Conservation (phyloP, 1,284 basidiomycete genomes). For the Trichosporon inkin region DNA sequence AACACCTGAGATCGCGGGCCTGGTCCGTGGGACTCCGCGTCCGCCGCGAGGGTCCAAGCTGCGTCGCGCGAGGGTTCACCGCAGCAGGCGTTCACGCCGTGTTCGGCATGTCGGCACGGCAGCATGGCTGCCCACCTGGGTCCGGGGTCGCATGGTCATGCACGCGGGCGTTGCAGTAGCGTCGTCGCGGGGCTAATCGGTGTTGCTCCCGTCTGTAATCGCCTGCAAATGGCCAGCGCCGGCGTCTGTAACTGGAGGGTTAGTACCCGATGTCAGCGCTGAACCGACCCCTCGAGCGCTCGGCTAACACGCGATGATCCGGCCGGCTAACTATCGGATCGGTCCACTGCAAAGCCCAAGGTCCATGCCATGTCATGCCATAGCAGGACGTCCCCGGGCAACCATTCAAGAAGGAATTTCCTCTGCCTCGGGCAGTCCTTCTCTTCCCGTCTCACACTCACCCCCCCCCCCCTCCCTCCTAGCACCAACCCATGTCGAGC, state of each 20-base stretch:
- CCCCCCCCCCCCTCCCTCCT: not conserved
- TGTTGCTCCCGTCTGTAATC: not conserved
- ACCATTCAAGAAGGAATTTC: too few species aligned
- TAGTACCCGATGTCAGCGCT: slow-evolving; percentile 1
- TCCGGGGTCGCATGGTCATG: too few species aligned
- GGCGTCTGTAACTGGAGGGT: not conserved
- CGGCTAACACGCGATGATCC: slow-evolving; percentile 7
- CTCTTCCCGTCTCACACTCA: not conserved
- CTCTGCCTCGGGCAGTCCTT: not conserved
- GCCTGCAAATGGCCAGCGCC: not conserved
- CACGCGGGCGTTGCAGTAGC: not conserved
- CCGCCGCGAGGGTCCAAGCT: not conserved
- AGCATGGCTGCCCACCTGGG: not conserved
- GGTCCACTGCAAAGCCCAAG: not conserved
- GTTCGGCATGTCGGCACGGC: slow-evolving; percentile 3
- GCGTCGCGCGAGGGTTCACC: not conserved
- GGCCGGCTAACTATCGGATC: slow-evolving; percentile 9
- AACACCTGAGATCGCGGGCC: not conserved
- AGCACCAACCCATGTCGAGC: not conserved
- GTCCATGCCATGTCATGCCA: too few species aligned
- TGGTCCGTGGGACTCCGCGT: slow-evolving; percentile 4
- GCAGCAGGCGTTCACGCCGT: not conserved
- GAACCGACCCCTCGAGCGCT: not conserved
- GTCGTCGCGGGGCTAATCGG: not conserved
- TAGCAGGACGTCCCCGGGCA: too few species aligned